Percentiles rank a stretch among this genome's conserved stretches.
Evolutionary conservation across 2,329 filamentous ascomycete genomes (phyloP).

Genomic region (Aspergillaceae sp.): DNA sequence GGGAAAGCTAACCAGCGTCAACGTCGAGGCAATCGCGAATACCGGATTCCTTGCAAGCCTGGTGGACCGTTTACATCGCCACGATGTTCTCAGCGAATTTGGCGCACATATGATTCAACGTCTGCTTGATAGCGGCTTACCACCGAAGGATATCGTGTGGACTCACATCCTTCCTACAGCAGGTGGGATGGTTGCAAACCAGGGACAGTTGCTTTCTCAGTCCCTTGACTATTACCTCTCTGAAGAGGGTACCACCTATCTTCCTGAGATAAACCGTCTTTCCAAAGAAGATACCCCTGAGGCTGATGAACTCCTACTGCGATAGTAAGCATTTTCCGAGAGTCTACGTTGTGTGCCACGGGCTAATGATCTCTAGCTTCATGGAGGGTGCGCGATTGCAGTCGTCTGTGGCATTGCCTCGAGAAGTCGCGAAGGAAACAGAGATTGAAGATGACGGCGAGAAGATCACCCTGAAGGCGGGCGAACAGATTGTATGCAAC

Average conservation of each 20-base stretch:
- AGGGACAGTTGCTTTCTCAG: slow-evolving; percentile 51
- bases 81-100: slow-evolving; percentile 42
- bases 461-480: slow-evolving; percentile 25
- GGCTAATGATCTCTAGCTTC: slow-evolving; percentile 22
- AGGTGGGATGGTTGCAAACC: slow-evolving; percentile 48
- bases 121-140: slow-evolving; percentile 40
- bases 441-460: slow-evolving; percentile 28
- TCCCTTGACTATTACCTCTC: slow-evolving; percentile 50
- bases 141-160: slow-evolving; percentile 46
- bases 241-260: slow-evolving; percentile 40
- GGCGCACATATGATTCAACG: slow-evolving; percentile 49
- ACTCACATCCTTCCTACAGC: slow-evolving; percentile 51
- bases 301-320: slow-evolving; percentile 42
- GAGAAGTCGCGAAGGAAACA: slow-evolving; percentile 24
- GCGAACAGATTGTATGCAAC: slow-evolving; percentile 29
- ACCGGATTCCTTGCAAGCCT: slow-evolving; percentile 34
- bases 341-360: neutral
- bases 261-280: slow-evolving; percentile 41
- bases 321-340: slow-evolving; percentile 34
- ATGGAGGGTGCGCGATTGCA: slow-evolving; percentile 34
- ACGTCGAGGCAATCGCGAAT: slow-evolving; percentile 39
- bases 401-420: slow-evolving; percentile 30
- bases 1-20: slow-evolving; percentile 42
- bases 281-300: slow-evolving; percentile 38
- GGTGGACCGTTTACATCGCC: slow-evolving; percentile 32